Evolutionary conservation across 495 filamentous ascomycete species (phyloP).

Genomic region (Aspergillus saccharolyticus): DNA sequence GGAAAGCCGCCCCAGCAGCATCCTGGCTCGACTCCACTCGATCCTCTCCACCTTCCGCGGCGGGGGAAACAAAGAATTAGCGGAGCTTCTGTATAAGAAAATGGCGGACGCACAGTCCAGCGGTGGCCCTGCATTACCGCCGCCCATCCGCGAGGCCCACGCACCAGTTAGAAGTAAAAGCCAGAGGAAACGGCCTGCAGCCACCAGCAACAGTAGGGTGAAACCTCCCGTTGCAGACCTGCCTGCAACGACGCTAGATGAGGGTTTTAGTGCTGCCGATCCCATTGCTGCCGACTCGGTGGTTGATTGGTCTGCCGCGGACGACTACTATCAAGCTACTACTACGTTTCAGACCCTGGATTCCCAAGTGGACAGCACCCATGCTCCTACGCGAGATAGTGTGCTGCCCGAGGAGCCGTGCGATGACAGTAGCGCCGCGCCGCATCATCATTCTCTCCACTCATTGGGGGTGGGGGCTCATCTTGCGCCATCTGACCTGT

Average conservation of each 20-base stretch:
- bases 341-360: not conserved
- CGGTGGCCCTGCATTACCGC: constrained; percentile 1
- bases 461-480: constrained; percentile 2
- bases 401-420: too few species aligned
- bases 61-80: constrained; percentile 30
- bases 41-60: constrained; percentile 29
- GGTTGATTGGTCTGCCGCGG: not conserved
- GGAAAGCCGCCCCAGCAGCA: constrained; percentile 21
- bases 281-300: not conserved
- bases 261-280: not conserved
- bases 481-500: not conserved
- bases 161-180: not conserved
- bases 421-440: not conserved
- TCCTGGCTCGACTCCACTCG: constrained; percentile 29
- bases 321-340: not conserved
- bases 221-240: not conserved
- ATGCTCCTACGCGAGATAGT: not conserved
- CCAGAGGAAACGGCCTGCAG: not conserved
- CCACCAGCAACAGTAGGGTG: not conserved
- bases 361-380: not conserved
- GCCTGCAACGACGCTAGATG: not conserved
- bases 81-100: constrained; percentile 25
- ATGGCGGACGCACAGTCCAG: constrained; percentile 19
- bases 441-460: not conserved
- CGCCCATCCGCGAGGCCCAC: not conserved